phyloP scores from a whole-genome alignment of 78 protist species.

The Dictyostelium purpureum region DNA sequence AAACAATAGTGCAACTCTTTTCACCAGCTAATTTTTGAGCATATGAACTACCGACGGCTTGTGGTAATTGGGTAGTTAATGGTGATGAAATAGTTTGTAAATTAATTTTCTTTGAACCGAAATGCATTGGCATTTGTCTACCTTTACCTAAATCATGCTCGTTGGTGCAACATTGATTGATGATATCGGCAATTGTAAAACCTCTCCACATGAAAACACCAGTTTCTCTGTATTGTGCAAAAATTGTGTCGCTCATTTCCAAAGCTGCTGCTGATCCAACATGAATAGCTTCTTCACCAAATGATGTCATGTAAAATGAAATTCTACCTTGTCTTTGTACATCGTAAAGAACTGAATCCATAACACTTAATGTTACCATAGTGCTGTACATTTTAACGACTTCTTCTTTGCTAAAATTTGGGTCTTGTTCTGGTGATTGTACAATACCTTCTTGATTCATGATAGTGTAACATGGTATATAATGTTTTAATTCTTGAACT shows the following conservation, averaged over 20 bases:
- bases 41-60: slow-evolving; percentile 96
- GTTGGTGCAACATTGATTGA: slow-evolving; percentile 92
- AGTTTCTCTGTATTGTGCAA: slow-evolving; percentile 94
- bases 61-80: slow-evolving; percentile 93
- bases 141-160: slow-evolving; percentile 92
- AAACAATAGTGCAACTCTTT: slow-evolving; percentile 83
- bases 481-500: slow-evolving; percentile 35
- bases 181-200: slow-evolving; percentile 84
- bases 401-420: slow-evolving; percentile 78
- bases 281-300: slow-evolving; percentile 94
- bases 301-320: slow-evolving; percentile 96
- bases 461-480: slow-evolving; percentile 68
- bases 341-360: slow-evolving; percentile 93
- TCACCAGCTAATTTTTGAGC: slow-evolving; percentile 87
- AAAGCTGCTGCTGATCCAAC: slow-evolving; percentile 92
- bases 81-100: slow-evolving; percentile 96
- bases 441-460: slow-evolving; percentile 80
- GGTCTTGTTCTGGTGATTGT: slow-evolving; percentile 41
- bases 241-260: slow-evolving; percentile 85
- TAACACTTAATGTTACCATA: slow-evolving; percentile 82
- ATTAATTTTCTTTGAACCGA: slow-evolving; percentile 92
- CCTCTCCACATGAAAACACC: slow-evolving; percentile 96
- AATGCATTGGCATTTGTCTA: slow-evolving; percentile 98
- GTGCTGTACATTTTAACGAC: slow-evolving; percentile 83
- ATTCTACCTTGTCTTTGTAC: slow-evolving; percentile 95